Evolutionary conservation across 192 early-diverging fungal genomes (phyloP).

Genomic region (Dispira simplex): DNA sequence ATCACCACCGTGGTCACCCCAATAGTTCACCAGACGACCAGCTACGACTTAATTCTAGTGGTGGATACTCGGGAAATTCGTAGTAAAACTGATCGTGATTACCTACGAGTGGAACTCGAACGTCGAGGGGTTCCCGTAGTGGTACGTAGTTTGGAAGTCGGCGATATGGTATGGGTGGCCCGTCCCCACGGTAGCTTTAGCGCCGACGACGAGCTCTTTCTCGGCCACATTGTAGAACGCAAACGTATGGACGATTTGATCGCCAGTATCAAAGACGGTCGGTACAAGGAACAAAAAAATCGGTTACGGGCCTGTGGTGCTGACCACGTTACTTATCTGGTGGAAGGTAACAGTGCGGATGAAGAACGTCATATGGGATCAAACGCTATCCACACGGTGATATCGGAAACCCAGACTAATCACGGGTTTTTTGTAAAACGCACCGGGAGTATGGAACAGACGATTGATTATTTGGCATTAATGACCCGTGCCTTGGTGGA

Average conservation of each 20-base stretch:
- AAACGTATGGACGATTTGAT: constrained; percentile 92
- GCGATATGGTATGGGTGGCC: constrained; percentile 87
- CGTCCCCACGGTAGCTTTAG: constrained; percentile 13
- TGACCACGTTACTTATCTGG: constrained; percentile 65
- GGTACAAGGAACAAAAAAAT: constrained; percentile 87
- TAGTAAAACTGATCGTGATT: constrained; percentile 44
- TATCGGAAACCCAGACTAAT: constrained; percentile 56
- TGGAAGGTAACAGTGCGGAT: constrained; percentile 66
- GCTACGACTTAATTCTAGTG: constrained; percentile 41
- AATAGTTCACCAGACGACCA: constrained; percentile 14
- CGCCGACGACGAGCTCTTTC: constrained; percentile 42
- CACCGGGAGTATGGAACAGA: constrained; percentile 60
- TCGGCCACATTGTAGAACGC: constrained; percentile 80
- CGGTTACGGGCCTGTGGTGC: constrained; percentile 56
- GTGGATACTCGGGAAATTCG: constrained; percentile 79
- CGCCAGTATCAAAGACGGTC: constrained; percentile 80
- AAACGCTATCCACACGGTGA: constrained; percentile 47
- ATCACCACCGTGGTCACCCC: constrained; percentile 11
- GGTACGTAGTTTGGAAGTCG: constrained; percentile 54
- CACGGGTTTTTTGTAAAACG: constrained; percentile 76
- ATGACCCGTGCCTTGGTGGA: constrained; percentile 37
- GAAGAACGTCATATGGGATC: constrained; percentile 41
- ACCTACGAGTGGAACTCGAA: constrained; percentile 50
- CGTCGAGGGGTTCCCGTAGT: constrained; percentile 34
- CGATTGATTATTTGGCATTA: constrained; percentile 54